Evolutionary conservation across 140 eudicot genomes (phyloP).

Genomic region (Ambrosia hybrid): DNA sequence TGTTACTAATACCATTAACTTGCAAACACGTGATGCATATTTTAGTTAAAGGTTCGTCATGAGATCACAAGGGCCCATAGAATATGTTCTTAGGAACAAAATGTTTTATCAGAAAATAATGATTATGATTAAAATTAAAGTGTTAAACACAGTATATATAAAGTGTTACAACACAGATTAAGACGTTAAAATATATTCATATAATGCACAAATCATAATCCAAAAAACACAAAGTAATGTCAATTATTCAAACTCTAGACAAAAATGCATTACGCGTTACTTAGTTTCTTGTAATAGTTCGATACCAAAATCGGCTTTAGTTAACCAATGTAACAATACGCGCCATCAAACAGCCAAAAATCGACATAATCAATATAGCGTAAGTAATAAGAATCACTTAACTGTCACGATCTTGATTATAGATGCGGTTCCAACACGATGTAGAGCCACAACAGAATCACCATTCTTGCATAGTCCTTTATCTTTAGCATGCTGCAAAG

Average conservation of each 20-base stretch:
- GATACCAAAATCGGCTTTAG: constrained; percentile 5
- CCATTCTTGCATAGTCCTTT: constrained; percentile 48
- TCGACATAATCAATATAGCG: background rate
- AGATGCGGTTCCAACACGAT: constrained; percentile 49
- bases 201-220: background rate
- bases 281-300: background rate
- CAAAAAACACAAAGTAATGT: background rate
- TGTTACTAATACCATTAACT: too few species aligned
- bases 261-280: constrained; percentile 7
- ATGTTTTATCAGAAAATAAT: too few species aligned
- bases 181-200: background rate
- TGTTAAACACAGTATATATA: background rate
- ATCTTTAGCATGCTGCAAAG: constrained; percentile 52
- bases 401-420: constrained; percentile 53
- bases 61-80: too few species aligned
- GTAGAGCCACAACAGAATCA: constrained; percentile 53
- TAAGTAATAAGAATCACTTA: constrained; percentile 29
- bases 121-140: too few species aligned
- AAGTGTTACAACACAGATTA: background rate
- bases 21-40: too few species aligned
- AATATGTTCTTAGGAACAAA: too few species aligned
- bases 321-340: background rate
- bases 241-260: constrained; percentile 1
- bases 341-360: constrained; percentile 4
- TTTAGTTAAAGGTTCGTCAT: too few species aligned